Percentiles rank a stretch among this genome's conserved stretches.
Evolutionary conservation across 2,329 filamentous ascomycete species (phyloP).

Genomic region (Diplodia corticola): DNA sequence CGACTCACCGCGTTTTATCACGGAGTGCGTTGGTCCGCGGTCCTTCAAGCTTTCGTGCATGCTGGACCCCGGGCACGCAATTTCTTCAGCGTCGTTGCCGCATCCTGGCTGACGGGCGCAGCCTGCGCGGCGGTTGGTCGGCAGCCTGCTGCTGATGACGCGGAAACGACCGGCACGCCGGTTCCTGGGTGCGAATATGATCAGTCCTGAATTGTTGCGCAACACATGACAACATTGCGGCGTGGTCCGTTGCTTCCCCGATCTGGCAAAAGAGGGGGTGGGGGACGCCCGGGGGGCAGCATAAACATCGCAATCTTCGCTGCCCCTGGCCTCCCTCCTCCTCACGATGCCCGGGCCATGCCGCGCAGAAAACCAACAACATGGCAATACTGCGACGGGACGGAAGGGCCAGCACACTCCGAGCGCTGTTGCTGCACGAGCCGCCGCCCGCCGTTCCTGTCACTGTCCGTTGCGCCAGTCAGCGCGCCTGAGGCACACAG

Average conservation of each 20-base stretch:
- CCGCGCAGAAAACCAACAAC: background rate
- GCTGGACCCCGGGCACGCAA: background rate
- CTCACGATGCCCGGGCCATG: background rate
- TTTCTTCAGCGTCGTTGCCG: slow-evolving; percentile 11
- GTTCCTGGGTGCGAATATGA: slow-evolving; percentile 15
- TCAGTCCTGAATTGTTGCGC: slow-evolving; percentile 11
- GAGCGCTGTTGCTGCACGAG: background rate
- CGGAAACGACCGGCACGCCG: slow-evolving; percentile 10
- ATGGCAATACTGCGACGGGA: slow-evolving; percentile 9
- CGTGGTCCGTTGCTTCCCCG: slow-evolving; percentile 13
- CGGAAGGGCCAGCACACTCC: slow-evolving; percentile 1
- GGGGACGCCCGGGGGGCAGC: slow-evolving; percentile 6
- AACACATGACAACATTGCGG: slow-evolving; percentile 20
- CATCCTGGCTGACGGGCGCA: slow-evolving; percentile 5
- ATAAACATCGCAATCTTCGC: background rate
- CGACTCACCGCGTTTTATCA: slow-evolving; percentile 12
- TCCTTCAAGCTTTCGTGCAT: slow-evolving; percentile 4
- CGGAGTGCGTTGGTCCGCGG: slow-evolving; percentile 1
- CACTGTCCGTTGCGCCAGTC: background rate
- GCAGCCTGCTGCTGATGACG: slow-evolving; percentile 2
- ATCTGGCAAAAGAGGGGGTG: slow-evolving; percentile 17
- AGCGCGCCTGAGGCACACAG: background rate
- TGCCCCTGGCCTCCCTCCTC: background rate
- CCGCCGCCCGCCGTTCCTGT: background rate
- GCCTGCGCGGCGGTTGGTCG: background rate